Evolutionary conservation across 1,139 yeast species (phyloP).

Genomic region (Hyphopichia pseudoburtonii): DNA sequence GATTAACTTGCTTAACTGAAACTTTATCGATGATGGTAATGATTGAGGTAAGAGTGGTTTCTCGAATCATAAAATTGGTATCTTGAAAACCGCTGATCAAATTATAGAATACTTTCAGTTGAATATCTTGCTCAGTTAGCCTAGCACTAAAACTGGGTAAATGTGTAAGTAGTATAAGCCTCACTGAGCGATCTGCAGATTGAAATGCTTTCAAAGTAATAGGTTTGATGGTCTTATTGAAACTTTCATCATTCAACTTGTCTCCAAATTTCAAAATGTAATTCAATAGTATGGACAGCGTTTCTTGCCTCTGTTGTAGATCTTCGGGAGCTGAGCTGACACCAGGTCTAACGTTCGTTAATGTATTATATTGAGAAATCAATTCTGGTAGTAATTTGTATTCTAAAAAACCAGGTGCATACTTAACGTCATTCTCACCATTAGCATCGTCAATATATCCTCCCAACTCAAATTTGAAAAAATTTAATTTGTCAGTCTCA

Average conservation of each 20-base stretch:
- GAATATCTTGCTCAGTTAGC: conserved; percentile 61
- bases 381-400: conserved; percentile 69
- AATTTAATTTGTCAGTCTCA: conserved; percentile 51
- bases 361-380: conserved; percentile 32
- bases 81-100: conserved; percentile 82
- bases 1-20: conserved; percentile 79
- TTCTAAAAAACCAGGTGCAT: conserved; percentile 64
- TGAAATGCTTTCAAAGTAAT: conserved; percentile 61
- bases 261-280: conserved; percentile 47
- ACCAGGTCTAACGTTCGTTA: conserved; percentile 20
- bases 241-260: conserved; percentile 37
- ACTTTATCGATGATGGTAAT: conserved; percentile 64
- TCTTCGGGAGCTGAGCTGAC: conserved; percentile 30
- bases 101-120: conserved; percentile 65
- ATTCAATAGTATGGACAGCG: conserved; percentile 43
- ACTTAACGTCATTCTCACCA: conserved; percentile 17
- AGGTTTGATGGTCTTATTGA: conserved; percentile 56
- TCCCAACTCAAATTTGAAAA: conserved; percentile 48
- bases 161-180: conserved; percentile 66
- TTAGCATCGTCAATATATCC: conserved; percentile 21
- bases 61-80: conserved; percentile 76
- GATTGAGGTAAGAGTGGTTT: conserved; percentile 75
- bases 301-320: conserved; percentile 35
- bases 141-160: conserved; percentile 55
- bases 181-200: conserved; percentile 71